These are phyloP conservation scores for Rosa hybrid DNA, from an alignment of 331 rosid genomes.

Conservation along the genomic window DNA sequence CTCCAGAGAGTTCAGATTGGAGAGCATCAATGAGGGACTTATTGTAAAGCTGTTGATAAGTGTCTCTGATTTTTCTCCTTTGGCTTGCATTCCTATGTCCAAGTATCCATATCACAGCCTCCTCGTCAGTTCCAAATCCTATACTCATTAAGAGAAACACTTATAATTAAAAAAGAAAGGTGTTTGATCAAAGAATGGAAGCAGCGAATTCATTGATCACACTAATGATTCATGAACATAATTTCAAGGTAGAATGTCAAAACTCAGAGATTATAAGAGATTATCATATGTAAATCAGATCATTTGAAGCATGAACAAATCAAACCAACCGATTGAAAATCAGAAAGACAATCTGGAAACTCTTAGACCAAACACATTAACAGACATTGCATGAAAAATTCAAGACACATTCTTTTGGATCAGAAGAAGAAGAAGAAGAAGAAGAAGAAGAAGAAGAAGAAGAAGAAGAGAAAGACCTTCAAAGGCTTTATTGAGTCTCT, in stretches of 20 bases:
- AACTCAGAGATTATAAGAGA: background rate
- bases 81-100: conserved; percentile 82
- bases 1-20: conserved; percentile 73
- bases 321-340: background rate
- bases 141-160: conserved; percentile 18
- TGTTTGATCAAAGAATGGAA: background rate
- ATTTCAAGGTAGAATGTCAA: background rate
- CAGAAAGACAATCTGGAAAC: conserved; percentile 9
- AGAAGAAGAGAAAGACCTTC: conserved; percentile 52
- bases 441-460: no score
- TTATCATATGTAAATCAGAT: no score
- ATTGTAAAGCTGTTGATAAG: conserved; percentile 73
- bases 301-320: background rate
- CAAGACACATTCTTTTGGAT: background rate
- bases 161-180: background rate
- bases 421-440: conserved; percentile 29
- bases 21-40: conserved; percentile 72
- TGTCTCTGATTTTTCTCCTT: conserved; percentile 65
- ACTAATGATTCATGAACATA: background rate
- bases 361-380: background rate
- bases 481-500: conserved; percentile 65
- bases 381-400: background rate
- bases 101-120: conserved; percentile 56
- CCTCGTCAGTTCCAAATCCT: conserved; percentile 79
- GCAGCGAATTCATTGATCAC: background rate